phyloP scores from a whole-genome alignment of 495 filamentous ascomycete species.

The Cetradonia linearis region DNA sequence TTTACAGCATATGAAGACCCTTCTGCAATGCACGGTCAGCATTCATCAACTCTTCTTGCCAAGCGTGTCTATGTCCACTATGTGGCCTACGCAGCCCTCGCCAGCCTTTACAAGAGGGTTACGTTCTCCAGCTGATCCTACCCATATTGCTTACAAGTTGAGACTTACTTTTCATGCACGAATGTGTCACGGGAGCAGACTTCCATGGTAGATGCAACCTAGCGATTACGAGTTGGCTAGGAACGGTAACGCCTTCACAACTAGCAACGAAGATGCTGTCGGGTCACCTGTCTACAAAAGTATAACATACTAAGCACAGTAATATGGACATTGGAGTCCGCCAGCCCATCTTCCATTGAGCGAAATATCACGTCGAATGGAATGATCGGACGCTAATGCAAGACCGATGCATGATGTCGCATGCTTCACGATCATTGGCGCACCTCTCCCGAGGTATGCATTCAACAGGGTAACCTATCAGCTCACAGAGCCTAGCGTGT shows the following conservation, averaged over 20 bases:
- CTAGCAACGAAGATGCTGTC: neutral
- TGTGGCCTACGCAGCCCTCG: neutral
- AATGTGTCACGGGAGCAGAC: neutral
- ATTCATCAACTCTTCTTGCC: neutral
- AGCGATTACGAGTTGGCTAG: neutral
- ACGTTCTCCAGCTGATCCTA: neutral
- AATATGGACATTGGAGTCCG: neutral
- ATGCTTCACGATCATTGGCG: conserved; percentile 15
- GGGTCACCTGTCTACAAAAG: neutral
- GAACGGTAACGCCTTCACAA: neutral
- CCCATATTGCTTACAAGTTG: neutral
- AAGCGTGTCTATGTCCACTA: neutral
- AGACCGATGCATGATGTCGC: conserved; percentile 1
- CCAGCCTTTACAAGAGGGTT: neutral
- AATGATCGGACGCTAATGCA: conserved; percentile 14
- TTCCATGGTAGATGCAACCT: neutral
- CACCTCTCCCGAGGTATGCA: conserved; percentile 5
- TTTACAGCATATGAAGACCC: neutral
- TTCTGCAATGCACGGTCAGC: neutral
- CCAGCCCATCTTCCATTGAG: neutral
- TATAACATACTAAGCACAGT: neutral
- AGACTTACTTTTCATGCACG: neutral
- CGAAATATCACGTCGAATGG: conserved; percentile 9
- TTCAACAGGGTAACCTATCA: conserved; percentile 14
- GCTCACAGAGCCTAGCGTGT: neutral